Evolutionary conservation across 2,329 filamentous ascomycete genomes (phyloP).

Genomic region (Aspergillus persii): DNA sequence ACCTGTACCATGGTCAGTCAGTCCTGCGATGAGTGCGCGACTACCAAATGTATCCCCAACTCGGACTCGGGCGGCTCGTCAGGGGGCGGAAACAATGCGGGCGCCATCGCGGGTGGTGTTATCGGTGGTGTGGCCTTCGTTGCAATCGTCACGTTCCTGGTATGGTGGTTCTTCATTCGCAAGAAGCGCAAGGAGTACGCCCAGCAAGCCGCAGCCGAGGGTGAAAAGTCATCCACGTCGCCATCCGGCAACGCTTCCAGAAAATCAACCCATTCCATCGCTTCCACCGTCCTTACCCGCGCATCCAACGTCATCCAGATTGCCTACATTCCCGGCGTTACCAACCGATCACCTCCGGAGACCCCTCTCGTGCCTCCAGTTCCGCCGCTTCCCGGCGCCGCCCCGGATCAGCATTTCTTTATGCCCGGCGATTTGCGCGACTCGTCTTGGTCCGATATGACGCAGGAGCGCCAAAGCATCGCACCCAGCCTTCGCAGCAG

Average conservation of each 20-base stretch:
- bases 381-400: slow-evolving; percentile 74
- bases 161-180: slow-evolving; percentile 88
- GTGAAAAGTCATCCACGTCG: slow-evolving; percentile 49
- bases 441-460: slow-evolving; percentile 81
- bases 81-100: slow-evolving; percentile 62
- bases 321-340: slow-evolving; percentile 96
- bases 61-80: slow-evolving; percentile 14
- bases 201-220: slow-evolving; percentile 49
- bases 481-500: slow-evolving; percentile 55
- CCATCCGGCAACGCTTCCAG: slow-evolving; percentile 59
- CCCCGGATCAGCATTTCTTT: slow-evolving; percentile 84
- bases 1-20: slow-evolving; percentile 60
- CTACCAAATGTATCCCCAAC: slow-evolving; percentile 54
- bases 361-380: slow-evolving; percentile 89
- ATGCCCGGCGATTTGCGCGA: slow-evolving; percentile 86
- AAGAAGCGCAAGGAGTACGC: slow-evolving; percentile 64
- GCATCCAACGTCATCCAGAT: slow-evolving; percentile 99
- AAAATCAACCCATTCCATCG: slow-evolving; percentile 86
- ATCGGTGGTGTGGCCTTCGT: slow-evolving; percentile 78
- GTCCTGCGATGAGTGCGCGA: slow-evolving; percentile 60
- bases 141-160: slow-evolving; percentile 70
- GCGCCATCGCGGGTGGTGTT: slow-evolving; percentile 88
- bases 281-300: slow-evolving; percentile 89
- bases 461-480: slow-evolving; percentile 48
- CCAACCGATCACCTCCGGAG: slow-evolving; percentile 82